phyloP scores from a whole-genome alignment of 1,284 basidiomycete genomes.

The Ustilago nuda region DNA sequence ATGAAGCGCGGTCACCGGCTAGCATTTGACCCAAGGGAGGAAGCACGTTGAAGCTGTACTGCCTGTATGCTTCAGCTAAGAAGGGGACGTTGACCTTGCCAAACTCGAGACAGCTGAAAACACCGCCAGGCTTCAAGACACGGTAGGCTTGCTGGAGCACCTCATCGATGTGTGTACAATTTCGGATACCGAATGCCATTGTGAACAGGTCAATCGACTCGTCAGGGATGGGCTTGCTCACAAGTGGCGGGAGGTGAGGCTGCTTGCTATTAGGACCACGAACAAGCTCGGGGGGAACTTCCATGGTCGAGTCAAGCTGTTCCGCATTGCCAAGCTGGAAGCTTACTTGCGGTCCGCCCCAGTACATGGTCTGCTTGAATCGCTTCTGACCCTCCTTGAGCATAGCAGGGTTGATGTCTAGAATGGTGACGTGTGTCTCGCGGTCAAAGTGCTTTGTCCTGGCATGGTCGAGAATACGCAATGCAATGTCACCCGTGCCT shows the following conservation, averaged over 20 bases:
- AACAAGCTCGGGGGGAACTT: constrained; percentile 41
- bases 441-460: constrained; percentile 78
- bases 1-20: constrained; percentile 93
- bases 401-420: constrained; percentile 97
- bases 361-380: constrained; percentile 70
- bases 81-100: constrained; percentile 91
- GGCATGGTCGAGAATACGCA: constrained; percentile 91
- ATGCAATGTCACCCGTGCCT: constrained; percentile 94
- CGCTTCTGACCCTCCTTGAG: constrained; percentile 89
- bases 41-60: constrained; percentile 96
- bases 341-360: constrained; percentile 86
- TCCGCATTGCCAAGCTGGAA: constrained; percentile 97
- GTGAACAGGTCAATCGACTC: constrained; percentile 95
- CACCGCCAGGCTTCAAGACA: constrained; percentile 95
- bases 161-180: constrained; percentile 91
- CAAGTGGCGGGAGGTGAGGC: constrained; percentile 59
- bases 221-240: constrained; percentile 58
- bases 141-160: constrained; percentile 91
- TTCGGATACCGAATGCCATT: constrained; percentile 97
- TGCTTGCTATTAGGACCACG: constrained; percentile 55
- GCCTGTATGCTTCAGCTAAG: constrained; percentile 87
- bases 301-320: constrained; percentile 72
- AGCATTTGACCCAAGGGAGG: constrained; percentile 93
- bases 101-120: constrained; percentile 96
- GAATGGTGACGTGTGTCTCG: constrained; percentile 84